phyloP scores from a whole-genome alignment of 2,329 filamentous ascomycete genomes.

The Balansia obtecta region DNA sequence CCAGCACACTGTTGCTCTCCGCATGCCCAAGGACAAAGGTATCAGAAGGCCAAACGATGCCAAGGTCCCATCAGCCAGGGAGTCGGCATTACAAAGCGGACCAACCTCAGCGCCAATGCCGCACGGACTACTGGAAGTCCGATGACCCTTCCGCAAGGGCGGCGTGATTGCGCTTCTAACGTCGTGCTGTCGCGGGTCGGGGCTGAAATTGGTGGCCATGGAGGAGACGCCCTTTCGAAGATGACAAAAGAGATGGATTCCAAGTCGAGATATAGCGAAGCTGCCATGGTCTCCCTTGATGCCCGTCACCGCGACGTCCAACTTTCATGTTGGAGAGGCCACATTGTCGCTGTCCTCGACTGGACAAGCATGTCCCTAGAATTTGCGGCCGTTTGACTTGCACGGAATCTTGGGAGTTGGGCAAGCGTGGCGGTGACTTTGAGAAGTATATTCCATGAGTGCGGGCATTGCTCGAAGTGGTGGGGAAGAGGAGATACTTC shows the following conservation, averaged over 20 bases:
- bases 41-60: too few relatives aligned
- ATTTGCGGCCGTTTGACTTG: slow-evolving; percentile 8
- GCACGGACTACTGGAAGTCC: slow-evolving; percentile 4
- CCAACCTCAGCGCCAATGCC: slow-evolving; percentile 6
- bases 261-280: background rate
- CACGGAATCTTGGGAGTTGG: slow-evolving; percentile 9
- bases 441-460: slow-evolving; percentile 6
- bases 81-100: slow-evolving; percentile 1
- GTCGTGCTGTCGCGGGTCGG: too few relatives aligned
- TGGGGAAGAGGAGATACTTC: slow-evolving; percentile 6
- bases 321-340: slow-evolving; percentile 4
- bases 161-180: too few relatives aligned
- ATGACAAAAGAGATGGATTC: slow-evolving; percentile 4
- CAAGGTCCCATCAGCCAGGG: slow-evolving; percentile 9
- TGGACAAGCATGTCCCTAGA: slow-evolving; percentile 10
- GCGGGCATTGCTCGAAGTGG: slow-evolving; percentile 2
- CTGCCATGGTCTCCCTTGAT: background rate
- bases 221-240: background rate
- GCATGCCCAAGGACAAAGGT: too few relatives aligned
- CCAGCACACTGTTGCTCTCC: slow-evolving; percentile 6
- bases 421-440: slow-evolving; percentile 3
- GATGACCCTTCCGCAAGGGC: too few relatives aligned
- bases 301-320: slow-evolving; percentile 9
- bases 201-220: slow-evolving; percentile 7
- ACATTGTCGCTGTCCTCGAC: slow-evolving; percentile 8